Evolutionary conservation across 768 basidiomycete species (phyloP), one percentile per base, ranked within the genome.

Genomic region (Agrocybe chaxingu): DNA sequence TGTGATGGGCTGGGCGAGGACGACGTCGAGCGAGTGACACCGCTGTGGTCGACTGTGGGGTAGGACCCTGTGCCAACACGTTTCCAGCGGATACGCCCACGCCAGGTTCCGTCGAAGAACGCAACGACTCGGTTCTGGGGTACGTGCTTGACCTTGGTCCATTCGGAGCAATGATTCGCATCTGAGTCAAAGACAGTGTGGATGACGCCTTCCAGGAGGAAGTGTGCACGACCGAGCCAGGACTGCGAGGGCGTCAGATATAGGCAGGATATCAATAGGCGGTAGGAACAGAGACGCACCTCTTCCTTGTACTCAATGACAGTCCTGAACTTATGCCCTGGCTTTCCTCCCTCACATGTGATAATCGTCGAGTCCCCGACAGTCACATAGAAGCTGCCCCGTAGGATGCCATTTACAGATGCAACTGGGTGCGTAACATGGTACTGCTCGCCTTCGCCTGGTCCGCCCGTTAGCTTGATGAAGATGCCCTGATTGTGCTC

Each of bases 281-380:
- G 35, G 24, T 34, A n/a, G 44, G 11, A 48, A 38, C 48, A 50
- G 19, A 2, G 7, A 50, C 59, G n/a, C 52, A 90, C 90, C 83
- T 99, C 95, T 64, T 99, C 97, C 70, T 93, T 94, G 72, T 96
- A 98, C 61, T 95, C 92, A 50, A 97, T 81, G 57, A 98, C 77
- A 3, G 92, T 78, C 52, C 95, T 78, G 59, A 89, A 83, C 62
- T 78, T 80, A 54, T 78, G 71, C 33, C 75, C 78, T 10, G 75
- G 74, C 51, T 77, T 79, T 2, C 84, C 84, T 4, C 89, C 87
- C 13, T 75, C 76, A 65, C 91, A 93, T 31, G 91, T 93, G 58
- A 96, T 81, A 45, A 89, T 81, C 6, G 84, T 86, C 38, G 84
- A 81, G 50, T 93, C 92, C 37, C 78, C 71, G 40, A 97, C 81